A percentile compares a stretch with the other conserved stretches of the same genome.
Conservation (phyloP, 768 basidiomycete genomes). For the Trametes meyenii region DNA sequence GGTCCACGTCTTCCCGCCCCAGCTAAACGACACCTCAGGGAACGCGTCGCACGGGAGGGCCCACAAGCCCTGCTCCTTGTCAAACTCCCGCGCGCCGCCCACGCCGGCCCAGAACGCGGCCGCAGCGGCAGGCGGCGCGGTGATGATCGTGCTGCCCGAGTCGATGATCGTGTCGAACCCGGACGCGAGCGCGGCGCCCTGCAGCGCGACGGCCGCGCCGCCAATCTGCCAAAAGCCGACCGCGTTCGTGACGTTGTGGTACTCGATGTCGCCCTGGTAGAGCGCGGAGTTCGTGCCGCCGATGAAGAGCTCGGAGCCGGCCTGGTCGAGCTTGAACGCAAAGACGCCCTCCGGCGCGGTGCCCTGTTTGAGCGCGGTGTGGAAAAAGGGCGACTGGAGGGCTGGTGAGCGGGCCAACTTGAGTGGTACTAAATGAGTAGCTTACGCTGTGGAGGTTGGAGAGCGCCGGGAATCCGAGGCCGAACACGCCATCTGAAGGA, state of each 20-base stretch:
- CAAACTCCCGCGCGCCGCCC: constrained; percentile 28
- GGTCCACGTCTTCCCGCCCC: constrained; percentile 23
- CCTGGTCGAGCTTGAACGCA: constrained; percentile 48
- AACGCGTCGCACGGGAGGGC: constrained; percentile 20
- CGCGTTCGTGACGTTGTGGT: constrained; percentile 22
- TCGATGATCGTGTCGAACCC: constrained; percentile 27
- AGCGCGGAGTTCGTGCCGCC: constrained; percentile 52
- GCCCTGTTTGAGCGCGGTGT: constrained; percentile 45
- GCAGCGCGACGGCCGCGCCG: constrained; percentile 29
- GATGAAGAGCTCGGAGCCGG: constrained; percentile 54
- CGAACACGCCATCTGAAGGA: constrained; percentile 45
- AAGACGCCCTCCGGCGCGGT: constrained; percentile 43
- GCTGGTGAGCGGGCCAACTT: constrained; percentile 17
- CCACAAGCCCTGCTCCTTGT: constrained; percentile 17
- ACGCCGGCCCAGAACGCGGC: constrained; percentile 32
- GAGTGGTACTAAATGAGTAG: background rate
- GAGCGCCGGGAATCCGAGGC: constrained; percentile 37
- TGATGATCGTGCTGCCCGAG: constrained; percentile 35
- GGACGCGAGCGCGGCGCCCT: constrained; percentile 22
- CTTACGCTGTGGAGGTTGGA: constrained; percentile 20
- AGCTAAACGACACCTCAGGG: constrained; percentile 24
- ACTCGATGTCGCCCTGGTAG: constrained; percentile 47
- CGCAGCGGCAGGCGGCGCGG: constrained; percentile 28
- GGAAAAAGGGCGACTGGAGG: constrained; percentile 33
- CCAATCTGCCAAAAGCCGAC: constrained; percentile 35